Evolutionary conservation across 257 asterid species (phyloP), one percentile per base, ranked within the genome.

Genomic region (Penstemon davidsonii): DNA sequence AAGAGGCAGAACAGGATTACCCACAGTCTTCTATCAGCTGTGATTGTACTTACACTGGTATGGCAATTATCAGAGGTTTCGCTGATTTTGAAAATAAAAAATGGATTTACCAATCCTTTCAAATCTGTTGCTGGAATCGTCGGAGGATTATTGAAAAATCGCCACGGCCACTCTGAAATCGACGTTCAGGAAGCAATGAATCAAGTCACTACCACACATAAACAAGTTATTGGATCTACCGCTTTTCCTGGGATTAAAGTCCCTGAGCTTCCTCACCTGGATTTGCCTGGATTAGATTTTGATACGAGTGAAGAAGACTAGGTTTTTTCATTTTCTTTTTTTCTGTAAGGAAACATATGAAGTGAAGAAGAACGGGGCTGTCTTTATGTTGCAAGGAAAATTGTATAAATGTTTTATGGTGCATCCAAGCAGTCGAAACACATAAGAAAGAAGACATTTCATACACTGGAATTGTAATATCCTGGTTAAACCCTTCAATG

Each of bases 41-140:
- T 86, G 89, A 85, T 93, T 8, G 63, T 85, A 1, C 71, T 90
- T 65, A 93, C 98, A 1, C 44, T 86, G 8, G 75, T 80, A 15
- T 93, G 98, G 98, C 97, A 90, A 66, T 62, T 90, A 50, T 93
- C 98, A 0, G 94, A 90, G 60, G 85, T 88, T 4, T 88, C 98
- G 4, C 70, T 90, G 6, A 74, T 88, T 56, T 59, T 84, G 51
- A 90, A 72, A 63, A 40, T 90, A 36, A 90, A 78, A 74, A 67
- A 88, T 3, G 84, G 86, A 19, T 9, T 93, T 50, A 84, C 52
- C 68, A 78, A 90, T 36, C 98, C 97, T 1, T 7, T 90, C 36
- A 76, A 63, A 75, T 76, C 86, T 56, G 38, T 85, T 0, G 79
- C 83, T 4, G 79, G 84, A 5, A 8, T 73, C 7, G 0, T 85